These are phyloP conservation scores for Mycocentrospora acerina DNA, from an alignment of 2,329 filamentous ascomycete genomes.

Conservation along the genomic window DNA sequence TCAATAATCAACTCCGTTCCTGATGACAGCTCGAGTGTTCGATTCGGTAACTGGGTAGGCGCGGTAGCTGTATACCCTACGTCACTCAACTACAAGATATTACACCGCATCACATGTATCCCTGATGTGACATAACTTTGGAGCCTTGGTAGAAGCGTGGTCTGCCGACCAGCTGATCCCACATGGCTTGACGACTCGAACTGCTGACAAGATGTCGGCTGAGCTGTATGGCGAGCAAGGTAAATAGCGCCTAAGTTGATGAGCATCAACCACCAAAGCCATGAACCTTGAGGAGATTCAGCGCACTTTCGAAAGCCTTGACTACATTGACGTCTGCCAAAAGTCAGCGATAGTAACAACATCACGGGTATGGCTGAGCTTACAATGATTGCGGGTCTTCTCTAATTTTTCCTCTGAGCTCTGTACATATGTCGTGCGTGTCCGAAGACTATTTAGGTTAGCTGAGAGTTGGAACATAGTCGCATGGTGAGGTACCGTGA, in stretches of 20 bases:
- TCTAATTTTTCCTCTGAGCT: constrained; percentile 71
- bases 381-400: constrained; percentile 79
- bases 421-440: constrained; percentile 73
- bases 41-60: no score
- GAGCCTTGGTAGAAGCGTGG: neutral
- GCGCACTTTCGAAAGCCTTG: constrained; percentile 52
- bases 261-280: constrained; percentile 29
- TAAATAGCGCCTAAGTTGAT: constrained; percentile 25
- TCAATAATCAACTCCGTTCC: neutral
- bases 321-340: constrained; percentile 48
- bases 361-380: constrained; percentile 34
- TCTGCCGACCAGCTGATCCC: neutral
- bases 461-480: neutral
- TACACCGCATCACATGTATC: constrained; percentile 19
- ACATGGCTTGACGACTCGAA: neutral
- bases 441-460: constrained; percentile 64
- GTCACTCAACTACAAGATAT: constrained; percentile 12
- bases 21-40: no score
- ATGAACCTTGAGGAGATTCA: constrained; percentile 43
- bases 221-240: constrained; percentile 14
- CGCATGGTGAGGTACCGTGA: constrained; percentile 60
- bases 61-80: neutral
- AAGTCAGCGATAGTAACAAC: constrained; percentile 1
- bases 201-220: constrained; percentile 1
- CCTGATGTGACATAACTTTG: constrained; percentile 3